Evolutionary conservation across 179 eudicot genomes (phyloP).

Genomic region (Spergularia azorica): DNA sequence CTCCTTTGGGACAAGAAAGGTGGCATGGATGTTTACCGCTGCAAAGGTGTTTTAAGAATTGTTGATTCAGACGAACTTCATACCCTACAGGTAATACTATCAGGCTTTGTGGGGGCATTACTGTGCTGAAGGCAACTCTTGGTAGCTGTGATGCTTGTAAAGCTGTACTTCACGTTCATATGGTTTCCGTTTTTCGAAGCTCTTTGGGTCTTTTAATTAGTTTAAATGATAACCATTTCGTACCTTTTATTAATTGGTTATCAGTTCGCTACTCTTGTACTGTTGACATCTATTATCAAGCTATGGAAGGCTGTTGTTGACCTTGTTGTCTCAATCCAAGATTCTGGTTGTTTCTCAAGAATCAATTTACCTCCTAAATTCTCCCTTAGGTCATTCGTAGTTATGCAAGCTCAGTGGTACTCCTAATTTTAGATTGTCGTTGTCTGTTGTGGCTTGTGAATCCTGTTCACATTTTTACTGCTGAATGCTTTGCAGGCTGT

Average conservation of each 20-base stretch:
- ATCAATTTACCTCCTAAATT: neutral
- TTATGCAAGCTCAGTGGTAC: neutral
- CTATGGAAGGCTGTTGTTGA: too few species aligned
- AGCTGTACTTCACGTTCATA: neutral
- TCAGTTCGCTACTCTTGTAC: too few species aligned
- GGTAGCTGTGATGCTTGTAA: neutral
- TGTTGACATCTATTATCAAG: neutral
- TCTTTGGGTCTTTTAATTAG: too few species aligned
- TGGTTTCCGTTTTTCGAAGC: too few species aligned
- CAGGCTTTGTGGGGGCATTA: neutral
- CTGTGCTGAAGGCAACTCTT: neutral
- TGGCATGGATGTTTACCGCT: constrained; percentile 85
- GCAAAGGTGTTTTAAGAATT: constrained; percentile 81
- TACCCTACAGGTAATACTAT: constrained; percentile 69
- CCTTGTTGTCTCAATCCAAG: neutral
- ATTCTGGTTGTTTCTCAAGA: neutral
- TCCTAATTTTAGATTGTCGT: too few species aligned
- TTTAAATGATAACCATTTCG: too few species aligned
- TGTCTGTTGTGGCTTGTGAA: too few species aligned
- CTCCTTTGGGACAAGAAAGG: constrained; percentile 94
- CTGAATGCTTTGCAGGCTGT: constrained; percentile 60
- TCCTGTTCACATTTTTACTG: neutral
- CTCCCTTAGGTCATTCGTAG: neutral
- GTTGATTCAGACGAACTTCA: constrained; percentile 68
- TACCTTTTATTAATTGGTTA: too few species aligned